A percentile compares a stretch with the other conserved stretches of the same genome.
Conservation (phyloP, 2,329 filamentous ascomycete genomes). For the Aspergillus spinulosporus region DNA sequence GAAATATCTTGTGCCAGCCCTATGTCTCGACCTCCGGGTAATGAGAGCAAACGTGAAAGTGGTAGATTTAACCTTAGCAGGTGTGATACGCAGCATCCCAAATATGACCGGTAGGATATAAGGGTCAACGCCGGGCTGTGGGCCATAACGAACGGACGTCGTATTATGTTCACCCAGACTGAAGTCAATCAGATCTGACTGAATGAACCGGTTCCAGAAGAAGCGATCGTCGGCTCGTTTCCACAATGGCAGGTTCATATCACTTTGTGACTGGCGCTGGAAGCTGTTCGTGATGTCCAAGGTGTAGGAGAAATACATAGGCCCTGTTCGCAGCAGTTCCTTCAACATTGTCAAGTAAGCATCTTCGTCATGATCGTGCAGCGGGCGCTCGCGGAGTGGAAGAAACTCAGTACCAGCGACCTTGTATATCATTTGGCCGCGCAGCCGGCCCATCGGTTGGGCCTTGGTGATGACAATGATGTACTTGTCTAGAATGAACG, state of each 20-base stretch:
- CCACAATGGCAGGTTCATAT: conserved; percentile 76
- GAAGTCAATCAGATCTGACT: conserved; percentile 88
- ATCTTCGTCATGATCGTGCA: conserved; percentile 93
- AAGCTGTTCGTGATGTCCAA: conserved; percentile 96
- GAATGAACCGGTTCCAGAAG: conserved; percentile 96
- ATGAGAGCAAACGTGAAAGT: conserved; percentile 84
- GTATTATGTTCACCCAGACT: conserved; percentile 59
- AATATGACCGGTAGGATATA: conserved; percentile 96
- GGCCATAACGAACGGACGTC: conserved; percentile 47
- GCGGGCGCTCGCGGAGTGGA: conserved; percentile 84
- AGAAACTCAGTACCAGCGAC: conserved; percentile 88
- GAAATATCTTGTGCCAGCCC: conserved; percentile 91
- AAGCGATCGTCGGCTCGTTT: conserved; percentile 92
- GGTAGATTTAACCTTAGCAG: conserved; percentile 80
- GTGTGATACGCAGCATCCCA: conserved; percentile 89
- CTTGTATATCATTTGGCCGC: conserved; percentile 96
- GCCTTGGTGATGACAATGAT: conserved; percentile 95
- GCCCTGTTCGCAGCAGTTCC: conserved; percentile 74
- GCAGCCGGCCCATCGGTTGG: conserved; percentile 82
- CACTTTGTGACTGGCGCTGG: conserved; percentile 81
- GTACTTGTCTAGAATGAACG: conserved; percentile 72
- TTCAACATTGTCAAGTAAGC: conserved; percentile 82
- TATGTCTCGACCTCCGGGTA: conserved; percentile 81
- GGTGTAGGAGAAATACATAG: conserved; percentile 98
- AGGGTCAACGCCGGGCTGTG: conserved; percentile 77